Evolutionary conservation across 129 eudicot species (phyloP), one percentile per base, ranked within the genome.

Genomic region (Glebionis coronaria): DNA sequence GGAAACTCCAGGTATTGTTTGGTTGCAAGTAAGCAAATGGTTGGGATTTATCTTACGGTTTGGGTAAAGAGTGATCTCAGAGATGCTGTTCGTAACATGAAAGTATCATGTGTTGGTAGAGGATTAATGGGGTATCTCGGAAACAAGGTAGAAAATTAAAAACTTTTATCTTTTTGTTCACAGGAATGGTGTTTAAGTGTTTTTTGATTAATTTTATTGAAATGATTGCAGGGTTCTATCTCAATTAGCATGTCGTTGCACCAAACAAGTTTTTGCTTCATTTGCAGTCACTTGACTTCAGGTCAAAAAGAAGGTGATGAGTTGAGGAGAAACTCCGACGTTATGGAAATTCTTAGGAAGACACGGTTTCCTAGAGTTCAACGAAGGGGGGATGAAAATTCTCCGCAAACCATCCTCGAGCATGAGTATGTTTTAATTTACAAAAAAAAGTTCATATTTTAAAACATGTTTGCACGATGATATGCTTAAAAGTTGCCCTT

Each of bases 51-150:
- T 82, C 87, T 93, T 23, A 93, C 95, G 0, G 79, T 93, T 11
- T 93, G 98, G 98, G 90, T 93, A 28, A 88, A 70, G 78, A 93
- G 88, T 76, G 98, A 86, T 74, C 75, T 93, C 29, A 84, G 96
- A 65, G 96, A 93, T 16, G 82, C 75, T 56, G 92, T 93, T 74
- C 77, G 80, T 10, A 86, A 86, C 74, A 65, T 93, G 85, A 93
- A 93, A 70, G 98, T 93, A 19, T 88, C 95, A 7, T 93, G 98
- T 78, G 96, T 93, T 7, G 98, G 98, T 56, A 78, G 98, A 86
- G 98, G 99, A 55, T 75, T 94, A 65, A 94, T 94, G 99, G 99
- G 99, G 5, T 94, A 94, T 80, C 99, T 94, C 42, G 99, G 99
- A 55, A 94, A 94, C 70, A 94, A 94, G 97, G 98, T 92, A 71